A percentile compares a stretch with the other conserved stretches of the same genome.
These are phyloP conservation scores for Wickerhamomyces mucosus DNA, from an alignment of 805 yeast species.

Conservation along the genomic window DNA sequence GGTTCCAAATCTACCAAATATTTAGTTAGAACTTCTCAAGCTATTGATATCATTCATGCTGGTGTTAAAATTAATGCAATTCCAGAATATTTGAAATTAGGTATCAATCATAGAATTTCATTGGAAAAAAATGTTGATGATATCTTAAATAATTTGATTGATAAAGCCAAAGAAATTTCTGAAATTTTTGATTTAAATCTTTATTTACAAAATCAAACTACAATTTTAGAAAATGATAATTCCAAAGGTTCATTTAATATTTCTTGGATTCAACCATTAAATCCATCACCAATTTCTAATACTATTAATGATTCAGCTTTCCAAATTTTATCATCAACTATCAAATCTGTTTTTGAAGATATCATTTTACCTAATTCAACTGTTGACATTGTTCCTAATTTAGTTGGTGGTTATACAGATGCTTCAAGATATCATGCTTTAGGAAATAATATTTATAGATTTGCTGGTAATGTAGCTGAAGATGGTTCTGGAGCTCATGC, in stretches of 20 bases:
- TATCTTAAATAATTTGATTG: slow-evolving; percentile 28
- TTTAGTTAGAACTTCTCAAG: slow-evolving; percentile 52
- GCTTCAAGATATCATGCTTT: slow-evolving; percentile 50
- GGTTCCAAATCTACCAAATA: slow-evolving; percentile 18
- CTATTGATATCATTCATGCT: slow-evolving; percentile 55
- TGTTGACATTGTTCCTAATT: slow-evolving; percentile 32
- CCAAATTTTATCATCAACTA: slow-evolving; percentile 10
- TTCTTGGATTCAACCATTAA: slow-evolving; percentile 5
- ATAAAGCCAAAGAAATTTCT: slow-evolving; percentile 34
- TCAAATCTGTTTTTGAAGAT: slow-evolving; percentile 12
- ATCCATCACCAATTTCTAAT: slow-evolving; percentile 11
- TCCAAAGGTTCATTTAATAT: slow-evolving; percentile 22
- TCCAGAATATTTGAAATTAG: slow-evolving; percentile 48
- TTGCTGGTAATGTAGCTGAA: slow-evolving; percentile 15
- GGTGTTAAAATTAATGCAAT: slow-evolving; percentile 68
- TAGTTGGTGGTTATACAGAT: slow-evolving; percentile 55
- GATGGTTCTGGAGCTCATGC: slow-evolving; percentile 39
- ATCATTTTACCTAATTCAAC: slow-evolving; percentile 2
- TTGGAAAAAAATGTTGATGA: slow-evolving; percentile 36
- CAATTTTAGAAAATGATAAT: neutral
- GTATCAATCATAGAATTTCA: slow-evolving; percentile 54
- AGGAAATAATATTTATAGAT: slow-evolving; percentile 46
- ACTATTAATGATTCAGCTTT: slow-evolving; percentile 11
- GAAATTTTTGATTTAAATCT: slow-evolving; percentile 39
- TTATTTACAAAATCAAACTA: slow-evolving; percentile 9